Conservation (phyloP, 2,329 filamentous ascomycete species). For the Malbranchea zuffiana region DNA sequence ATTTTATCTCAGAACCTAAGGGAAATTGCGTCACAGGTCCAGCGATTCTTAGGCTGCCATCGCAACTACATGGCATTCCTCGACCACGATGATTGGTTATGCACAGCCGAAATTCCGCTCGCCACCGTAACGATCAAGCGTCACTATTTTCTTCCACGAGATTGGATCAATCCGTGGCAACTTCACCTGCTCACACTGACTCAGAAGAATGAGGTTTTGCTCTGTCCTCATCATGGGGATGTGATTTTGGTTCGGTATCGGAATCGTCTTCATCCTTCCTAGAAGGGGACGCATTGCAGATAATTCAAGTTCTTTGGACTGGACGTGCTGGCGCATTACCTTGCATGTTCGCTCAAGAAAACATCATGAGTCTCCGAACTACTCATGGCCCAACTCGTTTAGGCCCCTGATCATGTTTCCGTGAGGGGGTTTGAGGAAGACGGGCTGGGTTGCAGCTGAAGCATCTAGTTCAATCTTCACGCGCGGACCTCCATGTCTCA, state of each 20-base stretch:
- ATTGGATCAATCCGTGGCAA: constrained; percentile 20
- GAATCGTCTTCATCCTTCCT: no score
- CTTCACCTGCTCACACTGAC: constrained; percentile 16
- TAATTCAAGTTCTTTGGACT: no score
- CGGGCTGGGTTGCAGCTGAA: no score
- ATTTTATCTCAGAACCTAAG: not conserved
- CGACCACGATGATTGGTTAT: constrained; percentile 18
- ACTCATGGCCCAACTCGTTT: no score
- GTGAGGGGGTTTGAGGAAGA: no score
- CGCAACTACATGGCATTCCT: constrained; percentile 14
- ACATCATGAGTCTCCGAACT: no score
- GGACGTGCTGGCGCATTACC: no score
- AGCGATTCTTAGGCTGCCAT: constrained; percentile 9
- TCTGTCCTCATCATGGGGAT: constrained; percentile 22
- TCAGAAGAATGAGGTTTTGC: constrained; percentile 15
- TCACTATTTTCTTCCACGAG: constrained; percentile 22
- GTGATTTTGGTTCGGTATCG: constrained; percentile 11
- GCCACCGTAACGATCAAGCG: constrained; percentile 9
- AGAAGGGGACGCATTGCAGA: no score
- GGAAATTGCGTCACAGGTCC: constrained; percentile 5
- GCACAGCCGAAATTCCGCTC: constrained; percentile 14
- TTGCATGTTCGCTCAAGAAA: no score
- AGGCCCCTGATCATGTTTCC: no score
- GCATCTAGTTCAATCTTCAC: no score
- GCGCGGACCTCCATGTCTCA: no score